Base-by-base conservation (phyloP, 2,329 filamentous ascomycete genomes). In the Corynespora cassiicola region DNA sequence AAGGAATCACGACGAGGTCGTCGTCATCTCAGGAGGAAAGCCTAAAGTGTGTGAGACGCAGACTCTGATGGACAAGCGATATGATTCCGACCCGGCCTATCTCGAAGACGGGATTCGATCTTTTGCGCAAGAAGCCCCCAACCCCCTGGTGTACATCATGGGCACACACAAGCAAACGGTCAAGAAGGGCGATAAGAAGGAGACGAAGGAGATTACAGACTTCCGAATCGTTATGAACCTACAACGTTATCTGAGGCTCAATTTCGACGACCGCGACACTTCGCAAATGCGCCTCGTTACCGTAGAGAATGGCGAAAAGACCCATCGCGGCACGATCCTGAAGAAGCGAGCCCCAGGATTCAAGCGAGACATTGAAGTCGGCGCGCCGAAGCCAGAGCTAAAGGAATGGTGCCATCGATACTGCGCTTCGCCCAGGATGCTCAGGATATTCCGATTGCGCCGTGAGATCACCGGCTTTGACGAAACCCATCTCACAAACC, bases 351-450 rank as follows among this genome's bases (percentile, higher is more conserved):
- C 75, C 0, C 76, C 78, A 2, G 72, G 70, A 4, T 59, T 56
- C 18, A 69, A 63, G 35, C 69, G 73, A 42, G 70, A 70, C 42
- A 64, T 78, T 38, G 74, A 79, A 50, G 62, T 76, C 8, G 72
- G 73, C 8, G 45, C 52, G 17, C 52, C 42, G 5, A 31, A 70
- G 66, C 57, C 75, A 55, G 22, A 68, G 54, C 14, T 83, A 8
- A 63, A 62, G 15, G 78, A 84, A 42, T 90, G 87, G 86, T 88
- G 85, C 53, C 79, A 85, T 41, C 76, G 78, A 24, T 91, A 82
- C 67, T 84, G 81, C 54, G 77, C 77, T 2, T 81, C 77, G 48
- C 70, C 73, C 15, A 74, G 80, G 1, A 71, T 71, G 7, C 71
- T 88, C 21, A 85, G 85, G 57, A 63, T 66, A 38, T 75, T 75